phyloP scores from a whole-genome alignment of 2,329 filamentous ascomycete species.

The Colletotrichum liriopes region DNA sequence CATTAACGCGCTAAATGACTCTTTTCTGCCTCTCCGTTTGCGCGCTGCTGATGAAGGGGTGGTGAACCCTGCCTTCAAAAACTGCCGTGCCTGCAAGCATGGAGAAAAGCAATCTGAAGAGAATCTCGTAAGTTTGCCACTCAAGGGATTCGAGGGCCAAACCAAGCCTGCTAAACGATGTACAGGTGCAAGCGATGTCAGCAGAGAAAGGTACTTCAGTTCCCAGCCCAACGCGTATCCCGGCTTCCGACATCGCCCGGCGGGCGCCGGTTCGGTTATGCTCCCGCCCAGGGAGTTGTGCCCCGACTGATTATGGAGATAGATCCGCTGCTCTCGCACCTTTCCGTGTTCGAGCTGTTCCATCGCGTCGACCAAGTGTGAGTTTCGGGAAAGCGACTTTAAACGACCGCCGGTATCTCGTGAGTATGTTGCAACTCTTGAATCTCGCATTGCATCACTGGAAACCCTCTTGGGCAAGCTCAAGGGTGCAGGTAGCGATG shows the following conservation, averaged over 20 bases:
- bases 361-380: slow-evolving; percentile 36
- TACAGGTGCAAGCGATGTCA: slow-evolving; percentile 34
- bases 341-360: slow-evolving; percentile 43
- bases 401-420: slow-evolving; percentile 43
- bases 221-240: background rate
- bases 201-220: slow-evolving; percentile 33
- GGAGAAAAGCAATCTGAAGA: slow-evolving; percentile 28
- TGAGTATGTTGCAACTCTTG: slow-evolving; percentile 49
- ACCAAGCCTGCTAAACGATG: background rate
- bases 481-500: slow-evolving; percentile 51
- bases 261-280: background rate
- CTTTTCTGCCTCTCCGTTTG: background rate
- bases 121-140: slow-evolving; percentile 29
- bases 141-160: rapidly evolving
- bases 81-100: background rate
- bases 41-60: background rate
- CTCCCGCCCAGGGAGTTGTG: background rate
- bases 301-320: background rate
- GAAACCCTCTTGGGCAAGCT: slow-evolving; percentile 46
- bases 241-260: background rate
- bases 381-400: slow-evolving; percentile 43
- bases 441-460: slow-evolving; percentile 48
- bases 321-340: slow-evolving; percentile 45
- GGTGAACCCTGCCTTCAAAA: background rate
- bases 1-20: background rate